Evolutionary conservation across 108 stramenopile genomes (phyloP).

Genomic region (Cyclotella sp.): DNA sequence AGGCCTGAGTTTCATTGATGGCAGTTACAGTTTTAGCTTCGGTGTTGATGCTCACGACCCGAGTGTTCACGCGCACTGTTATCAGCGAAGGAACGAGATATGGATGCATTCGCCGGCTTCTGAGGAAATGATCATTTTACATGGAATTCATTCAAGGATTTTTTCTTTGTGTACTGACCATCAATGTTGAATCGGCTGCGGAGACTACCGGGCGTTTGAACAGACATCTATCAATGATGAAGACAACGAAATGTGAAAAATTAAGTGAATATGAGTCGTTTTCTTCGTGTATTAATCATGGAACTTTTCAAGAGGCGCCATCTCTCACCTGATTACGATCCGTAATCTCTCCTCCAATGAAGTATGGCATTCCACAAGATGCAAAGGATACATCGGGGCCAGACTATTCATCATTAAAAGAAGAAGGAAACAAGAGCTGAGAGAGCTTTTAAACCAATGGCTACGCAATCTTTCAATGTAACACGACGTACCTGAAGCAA

Average conservation of each 20-base stretch:
- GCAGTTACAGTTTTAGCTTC: conserved; percentile 52
- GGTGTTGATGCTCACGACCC: conserved; percentile 59
- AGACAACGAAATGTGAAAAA: background rate
- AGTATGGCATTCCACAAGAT: conserved; percentile 79
- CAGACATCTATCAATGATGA: conserved; percentile 52
- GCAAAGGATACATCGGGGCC: conserved; percentile 73
- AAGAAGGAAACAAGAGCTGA: background rate
- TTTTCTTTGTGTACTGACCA: conserved; percentile 16
- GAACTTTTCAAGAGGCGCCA: background rate
- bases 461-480: background rate
- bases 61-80: conserved; percentile 59
- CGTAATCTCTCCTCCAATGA: conserved; percentile 70
- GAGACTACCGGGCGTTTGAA: conserved; percentile 68
- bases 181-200: conserved; percentile 62
- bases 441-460: background rate
- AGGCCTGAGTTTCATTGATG: conserved; percentile 39
- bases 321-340: conserved; percentile 51
- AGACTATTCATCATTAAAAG: conserved; percentile 6
- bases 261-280: background rate
- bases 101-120: background rate
- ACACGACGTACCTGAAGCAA: conserved; percentile 50
- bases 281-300: background rate
- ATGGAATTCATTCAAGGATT: background rate
- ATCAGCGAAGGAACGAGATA: background rate
- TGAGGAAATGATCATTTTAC: background rate